Conservation (phyloP, 345 rosid species). For the Ceriops decandra region DNA sequence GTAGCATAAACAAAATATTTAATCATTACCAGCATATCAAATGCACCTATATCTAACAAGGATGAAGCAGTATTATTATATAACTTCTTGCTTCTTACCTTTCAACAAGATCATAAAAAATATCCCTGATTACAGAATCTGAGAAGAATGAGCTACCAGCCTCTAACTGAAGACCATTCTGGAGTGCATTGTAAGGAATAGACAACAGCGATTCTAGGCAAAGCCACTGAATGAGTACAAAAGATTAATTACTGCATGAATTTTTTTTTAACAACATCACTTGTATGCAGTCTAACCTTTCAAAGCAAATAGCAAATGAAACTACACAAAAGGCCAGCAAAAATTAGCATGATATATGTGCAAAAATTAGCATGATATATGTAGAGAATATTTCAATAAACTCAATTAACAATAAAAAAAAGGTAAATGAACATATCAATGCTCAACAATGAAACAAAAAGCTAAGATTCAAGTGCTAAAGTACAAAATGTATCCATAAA, state of each 20-base stretch:
- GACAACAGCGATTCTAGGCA: slow-evolving; percentile 73
- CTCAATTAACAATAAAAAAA: neutral
- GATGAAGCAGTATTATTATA: neutral
- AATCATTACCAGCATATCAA: neutral
- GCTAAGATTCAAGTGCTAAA: no score
- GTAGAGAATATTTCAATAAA: neutral
- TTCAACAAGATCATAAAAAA: slow-evolving; percentile 66
- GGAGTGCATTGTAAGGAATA: slow-evolving; percentile 44
- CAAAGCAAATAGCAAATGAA: neutral
- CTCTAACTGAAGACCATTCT: slow-evolving; percentile 43
- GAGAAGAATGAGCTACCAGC: slow-evolving; percentile 50
- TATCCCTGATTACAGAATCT: slow-evolving; percentile 51
- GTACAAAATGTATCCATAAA: neutral
- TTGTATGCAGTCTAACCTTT: no score
- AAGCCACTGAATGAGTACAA: slow-evolving; percentile 57
- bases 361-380: neutral
- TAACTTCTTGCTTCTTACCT: slow-evolving; percentile 44
- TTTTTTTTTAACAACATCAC: no score
- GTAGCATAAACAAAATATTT: no score
- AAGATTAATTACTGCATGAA: slow-evolving; percentile 1
- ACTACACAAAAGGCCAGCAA: neutral
- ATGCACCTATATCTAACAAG: neutral
- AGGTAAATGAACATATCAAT: neutral
- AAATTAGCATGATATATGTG: neutral
- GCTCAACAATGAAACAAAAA: neutral